Evolutionary conservation across 2,329 filamentous ascomycete species (phyloP).

Genomic region (Colletotrichum tropicale): DNA sequence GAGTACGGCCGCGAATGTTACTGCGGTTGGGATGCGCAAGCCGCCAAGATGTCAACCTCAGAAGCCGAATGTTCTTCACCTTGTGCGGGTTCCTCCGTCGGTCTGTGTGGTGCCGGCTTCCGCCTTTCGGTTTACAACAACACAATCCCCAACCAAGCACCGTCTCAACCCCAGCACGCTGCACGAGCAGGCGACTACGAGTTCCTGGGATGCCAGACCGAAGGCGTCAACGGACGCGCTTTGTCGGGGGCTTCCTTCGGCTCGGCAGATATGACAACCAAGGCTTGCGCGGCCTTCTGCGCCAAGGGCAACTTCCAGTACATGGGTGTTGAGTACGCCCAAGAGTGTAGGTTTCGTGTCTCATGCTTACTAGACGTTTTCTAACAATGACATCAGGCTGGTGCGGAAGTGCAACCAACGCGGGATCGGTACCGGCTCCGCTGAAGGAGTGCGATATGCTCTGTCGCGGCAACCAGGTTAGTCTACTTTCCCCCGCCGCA

Average conservation of each 20-base stretch:
- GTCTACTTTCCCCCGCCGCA: background rate
- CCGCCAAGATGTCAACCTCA: slow-evolving; percentile 8
- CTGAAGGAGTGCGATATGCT: slow-evolving; percentile 24
- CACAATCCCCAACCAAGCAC: slow-evolving; percentile 13
- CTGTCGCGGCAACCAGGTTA: slow-evolving; percentile 23
- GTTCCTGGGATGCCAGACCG: slow-evolving; percentile 26
- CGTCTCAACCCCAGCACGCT: slow-evolving; percentile 18
- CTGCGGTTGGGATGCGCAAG: slow-evolving; percentile 24
- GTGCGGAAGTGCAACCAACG: slow-evolving; percentile 24
- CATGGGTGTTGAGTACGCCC: slow-evolving; percentile 30
- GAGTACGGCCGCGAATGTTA: slow-evolving; percentile 26
- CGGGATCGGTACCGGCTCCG: slow-evolving; percentile 17
- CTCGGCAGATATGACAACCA: slow-evolving; percentile 28
- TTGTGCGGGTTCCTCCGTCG: slow-evolving; percentile 14
- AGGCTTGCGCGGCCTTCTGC: slow-evolving; percentile 27
- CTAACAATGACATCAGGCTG: slow-evolving; percentile 6
- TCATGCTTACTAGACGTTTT: slow-evolving; percentile 18
- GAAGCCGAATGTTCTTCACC: slow-evolving; percentile 23
- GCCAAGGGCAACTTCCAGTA: slow-evolving; percentile 19
- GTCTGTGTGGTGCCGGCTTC: slow-evolving; percentile 21
- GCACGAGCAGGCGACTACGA: slow-evolving; percentile 19
- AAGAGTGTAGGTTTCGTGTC: slow-evolving; percentile 25
- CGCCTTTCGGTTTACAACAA: slow-evolving; percentile 27
- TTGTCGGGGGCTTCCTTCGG: slow-evolving; percentile 18
- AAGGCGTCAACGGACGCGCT: slow-evolving; percentile 22